Conservation (phyloP, 108 stramenopile species). For the Skeletonema potamos region DNA sequence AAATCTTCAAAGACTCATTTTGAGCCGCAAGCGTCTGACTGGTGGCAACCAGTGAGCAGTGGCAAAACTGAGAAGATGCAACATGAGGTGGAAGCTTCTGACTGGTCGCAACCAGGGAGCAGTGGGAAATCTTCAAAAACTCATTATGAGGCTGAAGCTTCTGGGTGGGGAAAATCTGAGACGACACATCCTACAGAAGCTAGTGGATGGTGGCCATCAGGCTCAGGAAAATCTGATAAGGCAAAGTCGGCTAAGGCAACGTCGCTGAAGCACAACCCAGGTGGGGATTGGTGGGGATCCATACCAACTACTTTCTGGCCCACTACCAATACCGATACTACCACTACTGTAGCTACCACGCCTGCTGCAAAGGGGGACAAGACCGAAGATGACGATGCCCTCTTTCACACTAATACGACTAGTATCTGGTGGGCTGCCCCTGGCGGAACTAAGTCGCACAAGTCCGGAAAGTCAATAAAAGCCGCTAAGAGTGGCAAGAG, state of each 20-base stretch:
- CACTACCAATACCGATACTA: background rate
- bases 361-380: background rate
- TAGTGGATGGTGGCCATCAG: background rate
- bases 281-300: background rate
- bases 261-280: background rate
- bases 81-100: background rate
- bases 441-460: background rate
- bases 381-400: background rate
- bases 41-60: too few relatives aligned
- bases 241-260: constrained; percentile 4
- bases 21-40: background rate
- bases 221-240: constrained; percentile 17
- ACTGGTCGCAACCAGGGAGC: background rate
- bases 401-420: too few relatives aligned
- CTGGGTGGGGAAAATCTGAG: background rate
- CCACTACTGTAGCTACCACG: background rate
- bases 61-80: too few relatives aligned
- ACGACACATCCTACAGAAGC: background rate
- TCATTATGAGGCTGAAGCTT: background rate
- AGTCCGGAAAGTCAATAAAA: constrained; percentile 13
- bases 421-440: background rate
- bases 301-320: background rate
- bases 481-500: background rate
- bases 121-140: background rate
- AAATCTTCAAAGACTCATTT: background rate